Conservation (phyloP, 192 early-diverging fungal genomes). For the Funneliformis mosseae region DNA sequence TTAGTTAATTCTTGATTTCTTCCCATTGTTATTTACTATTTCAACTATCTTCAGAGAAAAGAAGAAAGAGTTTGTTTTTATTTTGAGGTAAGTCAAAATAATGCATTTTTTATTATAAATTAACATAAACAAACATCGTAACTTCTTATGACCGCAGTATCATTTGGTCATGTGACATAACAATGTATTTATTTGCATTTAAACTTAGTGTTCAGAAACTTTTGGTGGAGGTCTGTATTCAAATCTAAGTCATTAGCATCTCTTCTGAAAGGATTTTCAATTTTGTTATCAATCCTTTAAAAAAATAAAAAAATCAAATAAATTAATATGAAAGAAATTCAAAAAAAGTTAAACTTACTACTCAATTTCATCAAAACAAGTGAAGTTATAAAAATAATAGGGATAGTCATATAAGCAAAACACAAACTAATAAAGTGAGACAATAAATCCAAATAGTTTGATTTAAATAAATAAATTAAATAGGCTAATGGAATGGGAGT, state of each 20-base stretch:
- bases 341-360: slow-evolving; percentile 17
- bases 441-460: slow-evolving; percentile 79
- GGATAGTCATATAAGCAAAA: slow-evolving; percentile 61
- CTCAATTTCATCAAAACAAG: slow-evolving; percentile 86
- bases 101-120: too few relatives aligned
- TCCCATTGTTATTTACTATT: too few relatives aligned
- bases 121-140: too few relatives aligned
- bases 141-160: too few relatives aligned
- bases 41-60: too few relatives aligned
- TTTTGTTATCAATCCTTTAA: slow-evolving; percentile 72
- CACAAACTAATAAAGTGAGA: slow-evolving; percentile 63
- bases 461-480: slow-evolving; percentile 80
- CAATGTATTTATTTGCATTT: too few relatives aligned
- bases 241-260: slow-evolving; percentile 75
- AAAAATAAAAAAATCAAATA: background rate
- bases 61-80: too few relatives aligned
- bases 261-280: slow-evolving; percentile 91
- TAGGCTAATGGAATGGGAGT: slow-evolving; percentile 92
- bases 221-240: too few relatives aligned
- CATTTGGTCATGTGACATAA: too few relatives aligned
- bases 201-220: too few relatives aligned
- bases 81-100: too few relatives aligned
- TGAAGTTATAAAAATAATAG: slow-evolving; percentile 65
- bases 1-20: too few relatives aligned
- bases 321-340: background rate